A percentile compares a stretch with the other conserved stretches of the same genome.
phyloP scores from a whole-genome alignment of 2,329 filamentous ascomycete genomes.

The Cladophialophora bantiana region DNA sequence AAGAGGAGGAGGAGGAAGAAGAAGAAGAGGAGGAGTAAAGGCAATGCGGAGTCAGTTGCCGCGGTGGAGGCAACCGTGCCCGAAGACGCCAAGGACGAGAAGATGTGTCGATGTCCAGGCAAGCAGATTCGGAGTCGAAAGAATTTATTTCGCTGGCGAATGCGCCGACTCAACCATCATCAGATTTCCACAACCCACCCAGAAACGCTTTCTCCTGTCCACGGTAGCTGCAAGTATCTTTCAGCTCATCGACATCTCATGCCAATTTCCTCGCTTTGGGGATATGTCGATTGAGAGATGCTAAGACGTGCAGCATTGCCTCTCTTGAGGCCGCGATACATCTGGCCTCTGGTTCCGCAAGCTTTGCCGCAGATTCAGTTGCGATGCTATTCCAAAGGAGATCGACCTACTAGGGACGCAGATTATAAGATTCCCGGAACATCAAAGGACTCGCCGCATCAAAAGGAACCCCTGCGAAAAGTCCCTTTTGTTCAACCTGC shows the following conservation, averaged over 20 bases:
- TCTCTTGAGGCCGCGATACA: constrained; percentile 50
- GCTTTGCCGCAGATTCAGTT: constrained; percentile 46
- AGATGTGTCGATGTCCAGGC: neutral
- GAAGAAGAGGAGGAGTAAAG: constrained; percentile 38
- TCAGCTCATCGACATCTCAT: constrained; percentile 7
- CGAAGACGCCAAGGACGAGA: neutral
- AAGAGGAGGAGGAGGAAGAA: constrained; percentile 35
- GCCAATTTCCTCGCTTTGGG: constrained; percentile 11
- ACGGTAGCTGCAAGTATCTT: constrained; percentile 9
- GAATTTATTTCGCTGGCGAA: constrained; percentile 5
- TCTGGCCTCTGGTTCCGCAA: constrained; percentile 45
- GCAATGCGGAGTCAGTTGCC: constrained; percentile 27
- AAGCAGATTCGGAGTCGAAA: constrained; percentile 5
- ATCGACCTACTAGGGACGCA: constrained; percentile 44
- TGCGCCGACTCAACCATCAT: constrained; percentile 4
- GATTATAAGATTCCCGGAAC: constrained; percentile 38
- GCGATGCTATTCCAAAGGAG: constrained; percentile 49
- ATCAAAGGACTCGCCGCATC: constrained; percentile 14
- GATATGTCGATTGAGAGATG: constrained; percentile 45
- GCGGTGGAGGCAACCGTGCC: neutral
- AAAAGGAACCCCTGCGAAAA: constrained; percentile 30
- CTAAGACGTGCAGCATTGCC: constrained; percentile 55
- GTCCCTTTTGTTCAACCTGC: constrained; percentile 22
- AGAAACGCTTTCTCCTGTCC: neutral
- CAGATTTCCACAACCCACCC: constrained; percentile 2